Evolutionary conservation across 2,329 filamentous ascomycete genomes (phyloP), one percentile per base, ranked within the genome.

Genomic region (Sarocladiaceae sp.): DNA sequence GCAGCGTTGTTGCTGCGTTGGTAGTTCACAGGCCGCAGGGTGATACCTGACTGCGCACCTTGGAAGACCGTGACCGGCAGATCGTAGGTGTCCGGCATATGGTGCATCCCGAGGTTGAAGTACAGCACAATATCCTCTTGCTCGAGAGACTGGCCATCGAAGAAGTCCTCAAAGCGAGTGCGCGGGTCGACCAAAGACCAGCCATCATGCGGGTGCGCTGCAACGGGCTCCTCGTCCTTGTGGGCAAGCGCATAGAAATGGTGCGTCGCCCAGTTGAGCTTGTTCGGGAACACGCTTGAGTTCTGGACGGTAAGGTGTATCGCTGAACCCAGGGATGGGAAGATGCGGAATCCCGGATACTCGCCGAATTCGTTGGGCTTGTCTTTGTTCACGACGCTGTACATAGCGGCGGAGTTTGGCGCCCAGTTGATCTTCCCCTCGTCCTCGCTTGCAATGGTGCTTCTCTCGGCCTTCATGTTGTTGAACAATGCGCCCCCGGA

Each of bases 91-190:
- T 74, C 68, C 9, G 75, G 71, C n/a, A 77, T 58, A 53, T 80
- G 76, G 51, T 80, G 74, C 69, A 74, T 78, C 13, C 76, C 76
- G 6, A 67, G 51, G 48, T 66, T 78, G 47, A 78, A 64, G 66
- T 70, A 78, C 11, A 78, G 44, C 3, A 77, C 73, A 10, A 68
- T 45, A 34, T 53, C 66, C 46, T 66, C 60, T 44, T 68, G 60
- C 19, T 53, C 50, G 7, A 67, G 50, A 15, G 48, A 52, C 47
- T 70, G 66, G 11, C 55, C 58, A 45, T 69, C 54, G 20, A 72
- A 64, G 55, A 76, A 76, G 21, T 66, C 63, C 32, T 56, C 55
- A 50, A 79, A 78, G 51, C 77, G 62, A 16, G 78, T 57, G 3
- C 71, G 60, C 4, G 76, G 76, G 43, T 76, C 64, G 3, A 61